Evolutionary conservation across 1,139 yeast species (phyloP), one percentile per base, ranked within the genome.

Genomic region (Meyerozyma sp.): DNA sequence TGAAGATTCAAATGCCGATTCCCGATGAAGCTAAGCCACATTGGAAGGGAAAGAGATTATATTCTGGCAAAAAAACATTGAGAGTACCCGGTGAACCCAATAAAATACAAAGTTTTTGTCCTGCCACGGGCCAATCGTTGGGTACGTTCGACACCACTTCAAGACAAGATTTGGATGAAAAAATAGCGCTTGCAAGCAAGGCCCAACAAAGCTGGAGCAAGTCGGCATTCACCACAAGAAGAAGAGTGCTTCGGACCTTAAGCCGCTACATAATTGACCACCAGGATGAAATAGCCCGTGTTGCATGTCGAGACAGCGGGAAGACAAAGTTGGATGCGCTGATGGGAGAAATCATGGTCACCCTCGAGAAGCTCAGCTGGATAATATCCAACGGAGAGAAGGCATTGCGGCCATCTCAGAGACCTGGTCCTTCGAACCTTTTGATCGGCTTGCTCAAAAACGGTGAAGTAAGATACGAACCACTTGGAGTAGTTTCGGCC

Each of bases 241-340:
- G 89, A 49, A 79, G 77, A 53, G 81, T 91, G 10, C 70, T 93
- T 47, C 72, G 77, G 47, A 84, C 97, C 0, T 71, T 93, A 46
- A 77, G 79, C 50, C 75, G 84, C 45, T 91, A 75, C 60, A 80
- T 93, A 42, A 63, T 86, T 43, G 84, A 82, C 42, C 84, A 93
- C 61, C 98, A 93, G 62, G 93, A 84, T 44, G 82, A 82, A 42
- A 79, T 93, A 41, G 96, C 96, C 4, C 73, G 95, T 41, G 84
- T 93, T 8, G 97, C 98, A 0, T 93, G 98, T 62, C 75, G 98
- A 53, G 98, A 93, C 59, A 85, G 96, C 26, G 98, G 98, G 30
- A 93, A 93, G 61, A 91, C 98, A 2, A 83, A 86, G 82, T 71
- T 93, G 39, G 98, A 93, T 67, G 98, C 98, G 2, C 84, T 93